Conservation (phyloP, 176 grass and related monocot genomes). For the Triticum monococcum region DNA sequence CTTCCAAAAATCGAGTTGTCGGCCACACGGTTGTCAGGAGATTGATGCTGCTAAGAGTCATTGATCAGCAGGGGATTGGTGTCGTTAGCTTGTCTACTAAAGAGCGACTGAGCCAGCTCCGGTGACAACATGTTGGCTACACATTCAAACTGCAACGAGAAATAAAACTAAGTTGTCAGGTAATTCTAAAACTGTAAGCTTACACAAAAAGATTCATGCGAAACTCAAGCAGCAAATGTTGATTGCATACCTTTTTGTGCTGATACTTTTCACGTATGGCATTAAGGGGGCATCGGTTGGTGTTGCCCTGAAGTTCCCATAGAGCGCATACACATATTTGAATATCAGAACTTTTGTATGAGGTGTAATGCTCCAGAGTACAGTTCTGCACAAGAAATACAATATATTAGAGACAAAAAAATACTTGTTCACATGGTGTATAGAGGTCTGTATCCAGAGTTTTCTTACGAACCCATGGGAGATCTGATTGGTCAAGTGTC, state of each 20-base stretch:
- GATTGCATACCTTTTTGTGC: slow-evolving; percentile 66
- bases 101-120: slow-evolving; percentile 33
- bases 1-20: background rate
- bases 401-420: background rate
- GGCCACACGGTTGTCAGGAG: background rate
- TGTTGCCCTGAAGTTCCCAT: slow-evolving; percentile 72
- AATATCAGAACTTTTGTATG: slow-evolving; percentile 70
- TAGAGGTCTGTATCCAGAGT: background rate
- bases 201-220: slow-evolving; percentile 4
- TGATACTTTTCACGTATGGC: slow-evolving; percentile 76
- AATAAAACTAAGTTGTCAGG: background rate
- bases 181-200: background rate
- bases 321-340: slow-evolving; percentile 45
- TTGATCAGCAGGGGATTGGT: background rate
- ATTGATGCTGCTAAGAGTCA: background rate
- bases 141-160: slow-evolving; percentile 48
- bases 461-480: slow-evolving; percentile 70
- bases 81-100: slow-evolving; percentile 28
- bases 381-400: slow-evolving; percentile 48
- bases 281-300: slow-evolving; percentile 49
- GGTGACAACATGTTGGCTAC: slow-evolving; percentile 57
- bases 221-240: slow-evolving; percentile 14
- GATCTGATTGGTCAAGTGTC: slow-evolving; percentile 74
- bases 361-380: slow-evolving; percentile 82
- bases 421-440: background rate